A percentile compares a stretch with the other conserved stretches of the same genome.
These are phyloP conservation scores for Aegilops bicornis DNA, from an alignment of 176 grass and related monocot species.

Conservation along the genomic window DNA sequence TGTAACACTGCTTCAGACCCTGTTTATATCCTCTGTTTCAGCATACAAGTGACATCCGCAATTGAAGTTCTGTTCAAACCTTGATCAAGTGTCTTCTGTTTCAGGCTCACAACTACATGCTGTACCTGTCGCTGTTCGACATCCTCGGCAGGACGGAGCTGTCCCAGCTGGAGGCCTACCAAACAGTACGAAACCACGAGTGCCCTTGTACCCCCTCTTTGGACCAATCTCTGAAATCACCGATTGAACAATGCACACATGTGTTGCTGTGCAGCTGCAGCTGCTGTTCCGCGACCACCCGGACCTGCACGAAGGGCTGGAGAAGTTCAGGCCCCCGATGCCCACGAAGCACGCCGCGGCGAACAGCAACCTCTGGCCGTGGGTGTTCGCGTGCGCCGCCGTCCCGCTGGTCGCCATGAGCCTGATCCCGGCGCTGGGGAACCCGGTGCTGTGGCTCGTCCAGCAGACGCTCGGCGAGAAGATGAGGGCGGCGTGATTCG, in stretches of 20 bases:
- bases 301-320: conserved; percentile 46
- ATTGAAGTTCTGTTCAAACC: no score
- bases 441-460: conserved; percentile 51
- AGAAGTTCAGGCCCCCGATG: conserved; percentile 50
- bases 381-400: conserved; percentile 40
- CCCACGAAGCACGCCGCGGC: background rate
- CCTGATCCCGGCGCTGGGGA: conserved; percentile 52
- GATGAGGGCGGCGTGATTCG: background rate
- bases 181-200: conserved; percentile 21
- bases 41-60: no score
- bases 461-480: conserved; percentile 53
- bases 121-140: conserved; percentile 59
- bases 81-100: background rate
- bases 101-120: conserved; percentile 52
- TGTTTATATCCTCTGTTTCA: background rate
- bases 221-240: background rate
- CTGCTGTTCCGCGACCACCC: conserved; percentile 50
- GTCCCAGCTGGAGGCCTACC: conserved; percentile 40
- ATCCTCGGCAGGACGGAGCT: conserved; percentile 55
- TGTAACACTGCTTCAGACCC: fast-evolving
- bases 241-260: background rate
- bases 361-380: conserved; percentile 43
- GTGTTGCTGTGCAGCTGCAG: conserved; percentile 41
- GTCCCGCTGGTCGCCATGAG: conserved; percentile 50
- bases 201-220: background rate